These are phyloP conservation scores for Picochlorum sp. DNA, from an alignment of 139 green algal genomes.

Conservation along the genomic window DNA sequence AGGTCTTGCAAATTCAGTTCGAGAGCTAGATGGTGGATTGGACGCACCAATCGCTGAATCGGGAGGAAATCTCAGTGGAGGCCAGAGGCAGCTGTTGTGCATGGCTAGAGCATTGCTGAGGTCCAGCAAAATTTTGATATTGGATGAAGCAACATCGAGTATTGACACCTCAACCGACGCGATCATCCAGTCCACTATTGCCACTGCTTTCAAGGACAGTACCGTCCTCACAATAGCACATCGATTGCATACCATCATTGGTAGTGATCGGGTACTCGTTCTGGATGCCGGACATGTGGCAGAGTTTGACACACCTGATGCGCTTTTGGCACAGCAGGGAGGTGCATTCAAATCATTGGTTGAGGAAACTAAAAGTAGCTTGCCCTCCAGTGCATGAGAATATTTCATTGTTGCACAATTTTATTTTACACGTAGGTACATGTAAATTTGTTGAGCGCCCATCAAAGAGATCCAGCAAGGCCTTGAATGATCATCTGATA, in stretches of 20 bases:
- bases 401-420: no score
- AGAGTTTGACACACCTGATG: slow-evolving; percentile 10
- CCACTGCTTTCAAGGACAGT: slow-evolving; percentile 36
- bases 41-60: slow-evolving; percentile 63
- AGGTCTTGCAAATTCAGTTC: slow-evolving; percentile 22
- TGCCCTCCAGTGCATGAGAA: no score
- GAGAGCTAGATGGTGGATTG: slow-evolving; percentile 25
- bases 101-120: slow-evolving; percentile 82
- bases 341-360: slow-evolving; percentile 13
- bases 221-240: slow-evolving; percentile 62
- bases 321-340: neutral
- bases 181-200: slow-evolving; percentile 38
- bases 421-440: no score
- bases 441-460: no score
- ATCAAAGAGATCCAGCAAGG: slow-evolving; percentile 35
- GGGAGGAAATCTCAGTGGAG: slow-evolving; percentile 76
- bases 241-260: slow-evolving; percentile 35
- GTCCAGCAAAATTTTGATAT: slow-evolving; percentile 43
- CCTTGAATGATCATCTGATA: slow-evolving; percentile 86
- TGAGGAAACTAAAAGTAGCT: neutral
- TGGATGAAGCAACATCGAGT: slow-evolving; percentile 86
- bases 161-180: slow-evolving; percentile 21
- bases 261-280: slow-evolving; percentile 26
- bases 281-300: slow-evolving; percentile 18
- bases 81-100: slow-evolving; percentile 89